Evolutionary conservation across 176 grass and related monocot species (phyloP), one percentile per base, ranked within the genome.

Genomic region (Dactylis glomerata): DNA sequence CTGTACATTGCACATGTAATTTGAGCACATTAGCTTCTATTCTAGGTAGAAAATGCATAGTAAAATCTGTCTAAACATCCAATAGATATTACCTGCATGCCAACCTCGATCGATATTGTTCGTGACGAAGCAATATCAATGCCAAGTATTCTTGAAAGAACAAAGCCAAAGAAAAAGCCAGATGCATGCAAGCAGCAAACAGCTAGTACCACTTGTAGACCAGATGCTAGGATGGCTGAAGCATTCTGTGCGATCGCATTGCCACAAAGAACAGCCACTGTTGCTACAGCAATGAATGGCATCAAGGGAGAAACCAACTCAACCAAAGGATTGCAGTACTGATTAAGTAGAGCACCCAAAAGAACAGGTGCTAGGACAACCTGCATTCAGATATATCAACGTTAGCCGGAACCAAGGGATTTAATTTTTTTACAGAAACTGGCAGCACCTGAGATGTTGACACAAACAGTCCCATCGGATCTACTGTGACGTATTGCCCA

Each of bases 311-410:
- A 97, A 82, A 92, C 88, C 45, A 89, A 26, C 20, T 92, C 64
- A 11, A 97, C 92, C 38, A 94, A 77, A 50, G 75, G 68, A 80
- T 84, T 89, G 68, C 86, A 85, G 47, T 97, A 97, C 86, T 97
- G 92, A 90, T 97, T 97, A 52, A 97, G 90, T n/a, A 97, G 57
- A 84, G 92, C 92, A 81, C 95, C 95, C 19, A 89, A 15, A 12
- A 97, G 86, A 44, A 97, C 92, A 40, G 95, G 95, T 41, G 92
- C 95, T 46, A 97, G 95, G 68, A 97, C 92, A 70, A 97, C 92
- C 95, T 97, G 88, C 19, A 75, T 80, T 42, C 31, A 82, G 8
- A 82, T 74, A 86, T 41, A 76, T 46, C 31, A 58, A 47, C n/a
- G 27, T 76, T 33, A 49, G 59, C 47, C 68, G 40, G 31, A 59